Conservation (phyloP, 164 flowering plant genomes). For the Euptelea pleiosperma region DNA sequence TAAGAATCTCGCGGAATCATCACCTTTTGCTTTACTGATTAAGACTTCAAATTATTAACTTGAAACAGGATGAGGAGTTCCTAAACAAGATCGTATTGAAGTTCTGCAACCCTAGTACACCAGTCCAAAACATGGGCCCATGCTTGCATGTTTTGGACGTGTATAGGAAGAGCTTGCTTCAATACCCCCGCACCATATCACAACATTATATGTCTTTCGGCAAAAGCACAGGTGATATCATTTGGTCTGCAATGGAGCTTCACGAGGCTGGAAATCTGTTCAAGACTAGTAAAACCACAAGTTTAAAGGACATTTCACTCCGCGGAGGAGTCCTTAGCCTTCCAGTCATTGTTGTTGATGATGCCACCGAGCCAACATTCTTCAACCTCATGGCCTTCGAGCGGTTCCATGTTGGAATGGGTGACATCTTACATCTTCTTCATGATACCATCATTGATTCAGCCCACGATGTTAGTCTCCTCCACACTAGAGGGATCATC, state of each 20-base stretch:
- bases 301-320: too few relatives aligned
- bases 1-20: too few relatives aligned
- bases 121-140: conserved; percentile 11
- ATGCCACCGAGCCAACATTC: conserved; percentile 37
- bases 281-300: too few relatives aligned
- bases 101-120: conserved; percentile 19
- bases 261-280: conserved; percentile 43
- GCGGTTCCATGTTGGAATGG: conserved; percentile 43
- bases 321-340: conserved; percentile 34
- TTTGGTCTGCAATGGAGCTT: conserved; percentile 30
- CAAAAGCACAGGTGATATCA: conserved; percentile 17
- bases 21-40: too few relatives aligned
- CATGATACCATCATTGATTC: conserved; percentile 47
- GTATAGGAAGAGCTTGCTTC: conserved; percentile 28
- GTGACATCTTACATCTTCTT: conserved; percentile 45
- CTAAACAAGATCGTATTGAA: too few relatives aligned
- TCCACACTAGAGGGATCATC: conserved; percentile 35
- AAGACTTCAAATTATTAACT: background rate
- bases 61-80: too few relatives aligned
- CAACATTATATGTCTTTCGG: background rate
- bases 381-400: conserved; percentile 50
- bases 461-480: conserved; percentile 35
- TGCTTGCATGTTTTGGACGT: conserved; percentile 39
- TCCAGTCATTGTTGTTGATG: conserved; percentile 36
- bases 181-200: conserved; percentile 1